These are phyloP conservation scores for Trichophyton benhamiae DNA, from an alignment of 2,329 filamentous ascomycete species.

Conservation along the genomic window DNA sequence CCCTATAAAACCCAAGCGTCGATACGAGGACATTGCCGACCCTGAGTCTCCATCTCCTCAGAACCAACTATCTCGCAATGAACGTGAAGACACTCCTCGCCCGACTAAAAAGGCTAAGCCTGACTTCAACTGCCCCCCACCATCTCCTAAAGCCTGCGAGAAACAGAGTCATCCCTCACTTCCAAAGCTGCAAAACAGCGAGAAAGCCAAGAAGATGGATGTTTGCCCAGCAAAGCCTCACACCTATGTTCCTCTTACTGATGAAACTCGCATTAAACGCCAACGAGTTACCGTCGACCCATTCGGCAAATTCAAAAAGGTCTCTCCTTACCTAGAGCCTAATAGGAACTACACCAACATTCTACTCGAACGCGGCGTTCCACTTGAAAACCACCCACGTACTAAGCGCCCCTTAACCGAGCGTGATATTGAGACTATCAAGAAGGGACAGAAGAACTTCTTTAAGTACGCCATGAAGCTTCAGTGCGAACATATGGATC, in stretches of 20 bases:
- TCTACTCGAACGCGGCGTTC: background rate
- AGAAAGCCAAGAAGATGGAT: background rate
- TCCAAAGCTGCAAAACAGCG: background rate
- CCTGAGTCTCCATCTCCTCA: background rate
- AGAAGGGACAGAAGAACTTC: background rate
- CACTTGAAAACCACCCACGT: background rate
- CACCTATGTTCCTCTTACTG: background rate
- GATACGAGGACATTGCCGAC: background rate
- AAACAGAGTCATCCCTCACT: background rate
- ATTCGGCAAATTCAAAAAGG: constrained; percentile 9
- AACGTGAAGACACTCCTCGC: background rate
- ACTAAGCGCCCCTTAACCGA: background rate
- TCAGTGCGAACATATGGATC: background rate
- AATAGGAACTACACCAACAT: background rate
- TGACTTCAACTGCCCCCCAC: too few species aligned
- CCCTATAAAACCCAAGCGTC: background rate
- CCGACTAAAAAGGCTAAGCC: background rate
- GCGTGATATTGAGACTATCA: background rate
- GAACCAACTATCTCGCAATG: background rate
- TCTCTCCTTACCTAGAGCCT: background rate
- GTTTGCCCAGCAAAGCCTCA: background rate
- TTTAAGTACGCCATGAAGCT: background rate
- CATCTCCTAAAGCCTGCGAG: background rate
- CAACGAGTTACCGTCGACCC: constrained; percentile 8
- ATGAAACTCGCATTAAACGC: constrained; percentile 1